Evolutionary conservation across 2,329 filamentous ascomycete species (phyloP), one percentile per base, ranked within the genome.

Genomic region (Talaromyces sp.): DNA sequence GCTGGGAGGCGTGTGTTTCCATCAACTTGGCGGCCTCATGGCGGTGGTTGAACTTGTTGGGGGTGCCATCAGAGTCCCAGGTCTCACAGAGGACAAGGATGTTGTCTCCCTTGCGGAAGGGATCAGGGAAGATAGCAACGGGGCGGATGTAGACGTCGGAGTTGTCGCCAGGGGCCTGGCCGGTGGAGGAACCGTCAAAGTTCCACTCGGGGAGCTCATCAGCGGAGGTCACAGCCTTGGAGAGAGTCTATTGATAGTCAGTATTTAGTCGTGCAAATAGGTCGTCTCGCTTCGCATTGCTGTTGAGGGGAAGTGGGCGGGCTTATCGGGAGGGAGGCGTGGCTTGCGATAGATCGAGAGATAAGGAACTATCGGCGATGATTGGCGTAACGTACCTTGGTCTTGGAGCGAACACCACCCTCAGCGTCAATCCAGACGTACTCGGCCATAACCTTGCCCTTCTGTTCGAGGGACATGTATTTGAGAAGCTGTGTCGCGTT

Each of bases 1-100:
- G 82, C 69, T 93, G 87, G 59, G 85, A 81, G 74, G 86, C 86
- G 77, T 97, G 86, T 63, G 86, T 83, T 77, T 94, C 86, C 90
- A 97, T 96, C 69, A 97, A 82, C 77, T 94, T 88, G 72, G 85
- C 85, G 70, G 87, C 89, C 71, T 97, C 93, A 75, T 97, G 89
- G 67, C 94, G 90, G 87, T 88, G 89, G 88, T 99, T 99, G 88
- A 85, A 97, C 78, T 96, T 92, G 87, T 97, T 99, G 77, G 94
- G 94, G 63, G 86, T 91, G 73, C 91, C 92, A 77, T 97, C 92
- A 65, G 89, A 81, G 74, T 93, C 91, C 89, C 91, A 97, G 78
- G 90, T 96, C 82, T 97, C 93, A 73, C 87, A 85, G 70, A 97
- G 88, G 69, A 97, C 93, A 68, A 97, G 85, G 76, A 97, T 88